Evolutionary conservation across 2,329 filamentous ascomycete species (phyloP).

Genomic region (Colletotrichum tamarilloi): DNA sequence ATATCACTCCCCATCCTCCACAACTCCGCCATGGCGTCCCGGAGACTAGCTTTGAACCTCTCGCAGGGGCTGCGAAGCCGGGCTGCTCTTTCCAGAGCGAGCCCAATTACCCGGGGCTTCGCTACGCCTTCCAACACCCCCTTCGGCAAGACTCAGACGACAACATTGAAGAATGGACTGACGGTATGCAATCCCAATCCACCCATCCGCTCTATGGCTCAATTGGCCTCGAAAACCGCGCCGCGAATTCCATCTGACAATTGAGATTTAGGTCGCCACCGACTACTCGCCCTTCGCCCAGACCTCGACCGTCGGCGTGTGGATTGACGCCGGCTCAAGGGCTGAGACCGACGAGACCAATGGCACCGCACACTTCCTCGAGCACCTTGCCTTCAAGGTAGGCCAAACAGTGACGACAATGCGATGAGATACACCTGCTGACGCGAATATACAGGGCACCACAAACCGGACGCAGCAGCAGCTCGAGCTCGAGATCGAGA

Average conservation of each 20-base stretch:
- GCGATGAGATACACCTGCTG: conserved; percentile 6
- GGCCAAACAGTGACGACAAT: conserved; percentile 27
- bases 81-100: conserved; percentile 82
- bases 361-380: conserved; percentile 98
- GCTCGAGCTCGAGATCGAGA: conserved; percentile 99
- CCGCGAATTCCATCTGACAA: conserved; percentile 42
- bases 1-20: conserved; percentile 60
- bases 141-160: conserved; percentile 90
- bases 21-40: conserved; percentile 85
- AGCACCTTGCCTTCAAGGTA: conserved; percentile 99
- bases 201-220: conserved; percentile 34
- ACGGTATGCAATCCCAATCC: conserved; percentile 71
- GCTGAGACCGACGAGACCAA: conserved; percentile 99
- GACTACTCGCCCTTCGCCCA: conserved; percentile 98
- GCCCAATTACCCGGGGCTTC: conserved; percentile 85
- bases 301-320: conserved; percentile 97
- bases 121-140: conserved; percentile 79
- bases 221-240: conserved; percentile 49
- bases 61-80: conserved; percentile 90
- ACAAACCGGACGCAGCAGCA: conserved; percentile 95
- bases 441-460: conserved; percentile 73
- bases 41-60: conserved; percentile 96
- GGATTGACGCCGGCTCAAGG: conserved; percentile 98
- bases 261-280: conserved; percentile 81
- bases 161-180: conserved; percentile 96